phyloP scores from a whole-genome alignment of 192 early-diverging fungal genomes.

The Coemansia sp. region DNA sequence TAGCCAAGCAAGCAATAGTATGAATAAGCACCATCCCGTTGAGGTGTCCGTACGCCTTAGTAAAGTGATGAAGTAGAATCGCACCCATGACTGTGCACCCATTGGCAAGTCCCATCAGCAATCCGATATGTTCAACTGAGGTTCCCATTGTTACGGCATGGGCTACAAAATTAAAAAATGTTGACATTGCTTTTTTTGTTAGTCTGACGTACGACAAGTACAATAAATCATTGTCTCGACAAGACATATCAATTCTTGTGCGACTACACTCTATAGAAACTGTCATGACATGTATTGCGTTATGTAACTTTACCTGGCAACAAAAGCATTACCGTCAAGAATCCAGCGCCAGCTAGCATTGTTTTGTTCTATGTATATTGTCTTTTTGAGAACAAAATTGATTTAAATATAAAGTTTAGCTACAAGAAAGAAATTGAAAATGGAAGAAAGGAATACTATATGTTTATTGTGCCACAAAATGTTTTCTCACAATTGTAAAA shows the following conservation, averaged over 20 bases:
- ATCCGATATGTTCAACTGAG: conserved; percentile 48
- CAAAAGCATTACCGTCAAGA: conserved; percentile 44
- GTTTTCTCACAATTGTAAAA: background rate
- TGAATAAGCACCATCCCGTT: conserved; percentile 51
- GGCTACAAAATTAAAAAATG: conserved; percentile 19
- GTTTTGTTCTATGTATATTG: background rate
- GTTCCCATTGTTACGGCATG: conserved; percentile 42
- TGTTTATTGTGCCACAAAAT: background rate
- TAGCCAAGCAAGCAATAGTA: conserved; percentile 21
- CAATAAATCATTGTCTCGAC: background rate
- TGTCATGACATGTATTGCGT: background rate
- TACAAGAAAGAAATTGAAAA: background rate
- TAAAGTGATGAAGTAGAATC: conserved; percentile 49
- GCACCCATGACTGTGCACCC: conserved; percentile 43
- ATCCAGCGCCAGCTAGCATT: conserved; percentile 50
- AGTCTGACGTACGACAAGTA: too few relatives aligned
- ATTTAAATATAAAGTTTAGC: background rate
- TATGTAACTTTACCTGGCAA: conserved; percentile 35
- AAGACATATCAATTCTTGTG: background rate
- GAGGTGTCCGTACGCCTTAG: conserved; percentile 39
- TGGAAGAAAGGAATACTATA: background rate
- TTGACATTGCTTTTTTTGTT: conserved; percentile 2
- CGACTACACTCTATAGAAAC: background rate
- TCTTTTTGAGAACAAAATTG: background rate
- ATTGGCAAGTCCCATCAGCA: conserved; percentile 43